Base-by-base conservation (phyloP, 768 basidiomycete genomes). In the Nevesoporus exiguus region DNA sequence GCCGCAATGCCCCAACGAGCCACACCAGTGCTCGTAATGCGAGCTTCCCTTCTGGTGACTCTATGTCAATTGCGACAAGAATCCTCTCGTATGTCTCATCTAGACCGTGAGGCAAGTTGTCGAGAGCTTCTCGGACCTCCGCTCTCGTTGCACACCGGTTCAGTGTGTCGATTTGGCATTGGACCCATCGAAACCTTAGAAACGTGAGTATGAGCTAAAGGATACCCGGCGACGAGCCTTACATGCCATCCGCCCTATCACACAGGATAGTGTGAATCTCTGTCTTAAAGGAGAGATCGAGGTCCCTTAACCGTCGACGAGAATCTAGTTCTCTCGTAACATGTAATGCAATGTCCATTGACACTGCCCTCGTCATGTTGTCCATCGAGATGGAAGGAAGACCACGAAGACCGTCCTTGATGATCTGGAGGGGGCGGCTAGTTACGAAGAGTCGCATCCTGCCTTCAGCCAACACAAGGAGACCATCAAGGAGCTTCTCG, bases 41-140 rank as follows among this genome's bases (percentile, higher is more conserved):
- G 1, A 62, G 49, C 3, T 33, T 40, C 13, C 47, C 57, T 17
- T 46, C 34, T 0, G 45, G 41, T 11, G 47, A 41, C 10, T 10
- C 47, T 25, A 47, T 25, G 29, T 63, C 46, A 2, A 66, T 56
- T 9, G 24, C 22, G 6, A 49, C 21, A 5, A 65, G 56, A 24
- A 66, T 66, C 52, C 64, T 54, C 43, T 55, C 24, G 22, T 65
- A 66, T 15, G 61, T 65, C 33, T 60, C 58, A 11, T 65, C 49
- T 24, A 66, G 61, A 14, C 58, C 64, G 17, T 24, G 36, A 0
- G 64, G 61, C 6, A 63, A 40, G 34, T 49, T 55, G 7, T 60
- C 39, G 9, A 65, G 61, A 15, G 61, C 53, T 27, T 52, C 33
- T 17, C 58, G 40, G 11, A 65, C 37, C 7, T 61, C 57, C 17